phyloP scores from a whole-genome alignment of 768 basidiomycete species.

The Amanita thiersii region DNA sequence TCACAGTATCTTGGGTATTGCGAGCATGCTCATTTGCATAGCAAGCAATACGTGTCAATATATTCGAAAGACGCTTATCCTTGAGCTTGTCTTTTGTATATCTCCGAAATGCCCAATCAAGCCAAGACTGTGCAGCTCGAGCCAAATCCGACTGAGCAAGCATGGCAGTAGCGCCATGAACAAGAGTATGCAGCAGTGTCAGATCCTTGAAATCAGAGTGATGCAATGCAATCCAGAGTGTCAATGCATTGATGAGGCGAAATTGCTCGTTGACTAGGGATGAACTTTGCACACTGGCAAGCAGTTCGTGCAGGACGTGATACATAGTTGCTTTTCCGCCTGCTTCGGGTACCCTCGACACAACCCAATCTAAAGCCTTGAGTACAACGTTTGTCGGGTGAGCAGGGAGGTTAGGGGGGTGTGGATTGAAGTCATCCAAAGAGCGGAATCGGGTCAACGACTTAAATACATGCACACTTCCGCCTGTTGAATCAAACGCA shows the following conservation, averaged over 20 bases:
- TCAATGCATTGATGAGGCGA: conserved; percentile 64
- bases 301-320: conserved; percentile 68
- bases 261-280: conserved; percentile 81
- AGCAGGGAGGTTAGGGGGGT: conserved; percentile 61
- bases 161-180: conserved; percentile 58
- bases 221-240: conserved; percentile 64
- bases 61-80: conserved; percentile 51
- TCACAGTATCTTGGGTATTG: conserved; percentile 18
- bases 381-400: conserved; percentile 44
- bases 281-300: conserved; percentile 54
- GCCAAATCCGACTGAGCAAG: conserved; percentile 63
- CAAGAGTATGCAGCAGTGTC: conserved; percentile 58
- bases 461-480: conserved; percentile 37
- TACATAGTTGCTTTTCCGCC: conserved; percentile 57
- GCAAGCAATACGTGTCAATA: conserved; percentile 62
- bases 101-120: conserved; percentile 65
- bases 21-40: conserved; percentile 47
- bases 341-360: conserved; percentile 27
- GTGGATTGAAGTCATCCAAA: conserved; percentile 37
- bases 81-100: conserved; percentile 33
- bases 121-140: conserved; percentile 61
- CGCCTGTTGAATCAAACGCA: conserved; percentile 22
- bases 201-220: conserved; percentile 44
- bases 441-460: conserved; percentile 45
- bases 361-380: conserved; percentile 54